Evolutionary conservation across 805 yeast genomes (phyloP), one percentile per base, ranked within the genome.

Genomic region (Metschnikowia kofuensis): DNA sequence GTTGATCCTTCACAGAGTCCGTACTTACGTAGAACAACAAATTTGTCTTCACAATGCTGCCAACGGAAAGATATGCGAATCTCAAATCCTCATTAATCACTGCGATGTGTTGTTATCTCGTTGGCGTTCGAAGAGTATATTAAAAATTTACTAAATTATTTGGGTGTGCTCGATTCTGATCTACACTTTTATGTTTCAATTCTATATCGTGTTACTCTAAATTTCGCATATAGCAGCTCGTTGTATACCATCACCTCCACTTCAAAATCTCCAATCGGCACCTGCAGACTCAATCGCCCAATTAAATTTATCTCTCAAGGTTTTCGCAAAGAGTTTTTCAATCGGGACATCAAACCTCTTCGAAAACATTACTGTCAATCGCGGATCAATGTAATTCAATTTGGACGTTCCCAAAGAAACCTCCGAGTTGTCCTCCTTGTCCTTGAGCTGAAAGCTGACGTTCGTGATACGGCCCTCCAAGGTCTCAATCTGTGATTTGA

Each of bases 211-310:
- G 21, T 21, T 21, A 21, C 4, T 21, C 21, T 21, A 3, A 21
- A 21, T 21, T 21, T 21, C 4, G 21, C 21, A 21, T 21, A 21
- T 21, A 21, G 21, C 4, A 21, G 21, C 21, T 21, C 21, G 21
- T 21, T 21, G 21, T 21, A 21, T 21, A 21, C 21, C 13, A 15
- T 13, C 15, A 8, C 13, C 37, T 15, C 9, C 10, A 16, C 9
- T n/a, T n/a, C 26, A 91, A 63, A 91, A 91, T 56, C 80, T 77
- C 98, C 98, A 91, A 59, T 88, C 70, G 56, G 81, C 89, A 64
- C 87, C 97, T 4, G 84, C 90, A 45, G 91, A 83, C 66, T 91
- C 96, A 45, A 92, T 85, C 30, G 98, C 98, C 98, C 98, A 92
- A 41, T 81, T 84, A 70, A 92, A 92, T 71, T 92, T 92, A 38